Evolutionary conservation across 1,284 basidiomycete genomes (phyloP).

Genomic region (Trichosporon sp.): DNA sequence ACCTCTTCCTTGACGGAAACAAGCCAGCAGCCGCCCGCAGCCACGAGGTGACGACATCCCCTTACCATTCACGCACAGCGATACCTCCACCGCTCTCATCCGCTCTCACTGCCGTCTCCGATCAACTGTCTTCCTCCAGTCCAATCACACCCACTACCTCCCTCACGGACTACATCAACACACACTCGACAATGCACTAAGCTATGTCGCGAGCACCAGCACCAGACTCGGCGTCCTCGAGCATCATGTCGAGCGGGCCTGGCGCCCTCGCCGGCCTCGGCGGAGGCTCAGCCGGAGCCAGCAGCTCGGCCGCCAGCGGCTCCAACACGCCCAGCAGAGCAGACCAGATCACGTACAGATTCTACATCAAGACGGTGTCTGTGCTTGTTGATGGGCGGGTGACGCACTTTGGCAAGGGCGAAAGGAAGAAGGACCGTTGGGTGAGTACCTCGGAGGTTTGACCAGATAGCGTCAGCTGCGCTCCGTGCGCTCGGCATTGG

Average conservation of each 20-base stretch:
- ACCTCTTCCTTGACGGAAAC: not conserved
- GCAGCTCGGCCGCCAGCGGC: not conserved
- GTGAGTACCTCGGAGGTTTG: slow-evolving; percentile 29
- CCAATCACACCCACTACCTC: not conserved
- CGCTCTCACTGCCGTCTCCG: not conserved
- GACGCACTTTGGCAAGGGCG: slow-evolving; percentile 34
- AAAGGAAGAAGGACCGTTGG: slow-evolving; percentile 46
- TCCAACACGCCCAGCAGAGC: slow-evolving; percentile 16
- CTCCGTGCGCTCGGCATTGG: not conserved
- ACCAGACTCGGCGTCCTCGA: slow-evolving; percentile 2
- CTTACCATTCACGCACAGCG: too few species aligned
- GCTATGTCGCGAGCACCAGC: slow-evolving; percentile 1
- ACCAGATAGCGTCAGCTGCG: not conserved
- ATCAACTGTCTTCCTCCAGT: not conserved
- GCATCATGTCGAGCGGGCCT: not conserved
- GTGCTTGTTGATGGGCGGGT: slow-evolving; percentile 43
- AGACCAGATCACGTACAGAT: slow-evolving; percentile 45
- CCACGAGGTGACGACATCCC: not conserved
- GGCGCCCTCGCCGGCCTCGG: not conserved
- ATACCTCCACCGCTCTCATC: not conserved
- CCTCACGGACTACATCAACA: not conserved
- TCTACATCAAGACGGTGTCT: slow-evolving; percentile 46
- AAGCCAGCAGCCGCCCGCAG: not conserved
- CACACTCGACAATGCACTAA: not conserved
- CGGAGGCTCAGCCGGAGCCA: not conserved